Conservation (phyloP, 768 basidiomycete species). For the Megacollybia marginata region DNA sequence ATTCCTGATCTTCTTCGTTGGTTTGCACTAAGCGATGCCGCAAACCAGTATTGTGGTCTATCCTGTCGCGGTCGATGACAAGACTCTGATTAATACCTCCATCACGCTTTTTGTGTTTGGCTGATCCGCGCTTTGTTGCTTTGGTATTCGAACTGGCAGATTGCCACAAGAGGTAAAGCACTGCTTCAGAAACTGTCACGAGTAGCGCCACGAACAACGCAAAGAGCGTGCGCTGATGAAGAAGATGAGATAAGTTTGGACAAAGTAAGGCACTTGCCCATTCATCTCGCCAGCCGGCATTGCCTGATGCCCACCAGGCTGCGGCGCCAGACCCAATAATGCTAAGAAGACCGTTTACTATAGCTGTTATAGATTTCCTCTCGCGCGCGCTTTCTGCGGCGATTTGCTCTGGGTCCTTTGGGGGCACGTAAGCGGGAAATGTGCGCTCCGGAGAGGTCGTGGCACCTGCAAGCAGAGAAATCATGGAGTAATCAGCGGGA, state of each 20-base stretch:
- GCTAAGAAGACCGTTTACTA: constrained; percentile 69
- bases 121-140: constrained; percentile 14
- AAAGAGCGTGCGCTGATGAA: constrained; percentile 48
- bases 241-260: constrained; percentile 1
- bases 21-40: constrained; percentile 4
- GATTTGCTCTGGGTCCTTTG: constrained; percentile 39
- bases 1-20: not conserved
- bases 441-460: constrained; percentile 72
- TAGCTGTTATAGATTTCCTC: constrained; percentile 56
- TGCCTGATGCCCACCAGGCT: constrained; percentile 66
- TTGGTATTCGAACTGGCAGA: constrained; percentile 12
- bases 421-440: constrained; percentile 46
- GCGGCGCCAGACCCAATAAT: constrained; percentile 59
- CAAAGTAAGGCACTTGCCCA: constrained; percentile 46
- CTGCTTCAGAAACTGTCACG: constrained; percentile 65
- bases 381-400: constrained; percentile 43
- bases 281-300: constrained; percentile 60
- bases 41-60: constrained; percentile 2
- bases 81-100: constrained; percentile 7
- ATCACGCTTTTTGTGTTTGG: constrained; percentile 31
- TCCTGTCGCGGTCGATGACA: not conserved
- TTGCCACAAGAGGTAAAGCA: constrained; percentile 68
- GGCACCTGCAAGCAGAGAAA: constrained; percentile 70
- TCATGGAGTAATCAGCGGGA: constrained; percentile 55
- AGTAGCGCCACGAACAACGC: constrained; percentile 52